Percentiles rank a stretch among this genome's conserved stretches.
Evolutionary conservation across 129 eudicot species (phyloP).

Genomic region (Artemisia argyi): DNA sequence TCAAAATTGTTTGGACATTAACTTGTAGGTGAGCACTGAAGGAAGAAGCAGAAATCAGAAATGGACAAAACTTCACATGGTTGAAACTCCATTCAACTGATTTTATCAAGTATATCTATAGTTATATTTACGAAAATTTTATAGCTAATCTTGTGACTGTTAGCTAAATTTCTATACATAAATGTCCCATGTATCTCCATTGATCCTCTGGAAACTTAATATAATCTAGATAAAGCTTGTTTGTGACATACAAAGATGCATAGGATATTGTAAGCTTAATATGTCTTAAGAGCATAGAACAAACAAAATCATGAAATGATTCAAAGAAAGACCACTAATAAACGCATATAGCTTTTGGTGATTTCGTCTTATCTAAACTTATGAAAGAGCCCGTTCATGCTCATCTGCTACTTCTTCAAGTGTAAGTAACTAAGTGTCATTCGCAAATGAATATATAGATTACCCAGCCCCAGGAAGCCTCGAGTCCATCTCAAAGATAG

Average conservation of each 20-base stretch:
- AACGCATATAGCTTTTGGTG: no score
- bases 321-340: not conserved
- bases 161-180: no score
- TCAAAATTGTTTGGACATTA: not conserved
- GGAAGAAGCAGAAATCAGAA: not conserved
- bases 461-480: not conserved
- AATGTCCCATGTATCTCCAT: no score
- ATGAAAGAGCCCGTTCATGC: conserved; percentile 11
- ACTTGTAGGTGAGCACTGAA: conserved; percentile 9
- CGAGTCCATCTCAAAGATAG: not conserved
- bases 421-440: not conserved
- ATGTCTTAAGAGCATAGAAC: conserved; percentile 1
- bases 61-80: not conserved
- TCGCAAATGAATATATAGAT: not conserved
- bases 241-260: not conserved
- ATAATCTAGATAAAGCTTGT: not conserved
- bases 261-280: conserved; percentile 11
- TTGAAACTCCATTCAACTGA: not conserved
- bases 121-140: no score
- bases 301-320: conserved; percentile 4
- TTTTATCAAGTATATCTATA: no score
- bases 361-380: not conserved
- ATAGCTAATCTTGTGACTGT: no score
- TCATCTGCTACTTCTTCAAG: conserved; percentile 6
- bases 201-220: no score